Conservation (phyloP, 2,329 filamentous ascomycete genomes). For the Aaosphaeria pasadenensis region DNA sequence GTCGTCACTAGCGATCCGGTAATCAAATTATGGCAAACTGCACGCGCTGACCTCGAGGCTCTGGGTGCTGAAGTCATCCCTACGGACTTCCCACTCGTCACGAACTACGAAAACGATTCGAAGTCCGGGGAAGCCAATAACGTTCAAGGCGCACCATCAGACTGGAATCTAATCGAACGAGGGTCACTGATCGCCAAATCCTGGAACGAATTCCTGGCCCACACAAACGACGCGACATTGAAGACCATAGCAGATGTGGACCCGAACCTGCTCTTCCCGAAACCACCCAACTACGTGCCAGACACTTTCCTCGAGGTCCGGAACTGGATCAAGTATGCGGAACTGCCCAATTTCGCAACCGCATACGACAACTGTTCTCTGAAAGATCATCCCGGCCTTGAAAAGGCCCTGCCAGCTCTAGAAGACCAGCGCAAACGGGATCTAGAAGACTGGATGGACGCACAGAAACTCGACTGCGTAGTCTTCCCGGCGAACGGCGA, state of each 20-base stretch:
- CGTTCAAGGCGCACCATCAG: slow-evolving; percentile 40
- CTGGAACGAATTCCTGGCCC: slow-evolving; percentile 51
- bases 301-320: slow-evolving; percentile 38
- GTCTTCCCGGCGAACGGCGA: slow-evolving; percentile 53
- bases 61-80: slow-evolving; percentile 44
- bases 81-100: slow-evolving; percentile 47
- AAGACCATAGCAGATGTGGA: slow-evolving; percentile 42
- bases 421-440: slow-evolving; percentile 50
- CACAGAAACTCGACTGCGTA: slow-evolving; percentile 42
- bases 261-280: slow-evolving; percentile 34
- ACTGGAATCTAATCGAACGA: slow-evolving; percentile 49
- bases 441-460: slow-evolving; percentile 53
- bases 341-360: slow-evolving; percentile 24
- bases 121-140: slow-evolving; percentile 38
- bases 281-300: slow-evolving; percentile 34
- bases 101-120: slow-evolving; percentile 44
- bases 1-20: slow-evolving; percentile 37
- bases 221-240: slow-evolving; percentile 41
- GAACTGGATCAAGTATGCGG: slow-evolving; percentile 40
- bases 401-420: slow-evolving; percentile 43
- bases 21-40: slow-evolving; percentile 33
- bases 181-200: slow-evolving; percentile 49
- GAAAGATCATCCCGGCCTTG: slow-evolving; percentile 43
- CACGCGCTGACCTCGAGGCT: slow-evolving; percentile 35
- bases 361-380: slow-evolving; percentile 32